Conservation (phyloP, 2,329 filamentous ascomycete species). For the Botryotinia narcissicola region DNA sequence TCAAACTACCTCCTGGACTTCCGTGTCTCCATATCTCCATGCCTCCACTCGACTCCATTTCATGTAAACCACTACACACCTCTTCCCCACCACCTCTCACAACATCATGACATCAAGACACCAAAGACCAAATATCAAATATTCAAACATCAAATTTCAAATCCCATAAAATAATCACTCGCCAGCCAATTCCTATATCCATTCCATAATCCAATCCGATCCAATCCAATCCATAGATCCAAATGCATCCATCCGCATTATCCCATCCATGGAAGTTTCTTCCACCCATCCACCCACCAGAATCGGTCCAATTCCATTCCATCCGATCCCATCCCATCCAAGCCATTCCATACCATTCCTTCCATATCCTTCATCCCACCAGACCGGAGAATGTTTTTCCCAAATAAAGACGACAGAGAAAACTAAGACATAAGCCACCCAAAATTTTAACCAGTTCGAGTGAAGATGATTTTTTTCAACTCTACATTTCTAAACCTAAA, state of each 20-base stretch:
- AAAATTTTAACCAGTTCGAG: neutral
- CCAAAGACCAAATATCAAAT: neutral
- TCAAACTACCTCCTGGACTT: neutral
- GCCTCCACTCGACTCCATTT: neutral
- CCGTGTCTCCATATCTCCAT: neutral
- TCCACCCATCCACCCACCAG: neutral
- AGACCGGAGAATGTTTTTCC: neutral
- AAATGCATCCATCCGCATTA: conserved; percentile 3
- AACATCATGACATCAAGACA: neutral
- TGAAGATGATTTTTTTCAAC: neutral
- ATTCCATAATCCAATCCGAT: neutral
- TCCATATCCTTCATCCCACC: neutral
- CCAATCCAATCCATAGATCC: neutral
- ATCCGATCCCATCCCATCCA: neutral
- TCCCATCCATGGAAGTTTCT: neutral
- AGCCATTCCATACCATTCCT: neutral
- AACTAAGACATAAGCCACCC: neutral
- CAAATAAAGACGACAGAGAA: neutral
- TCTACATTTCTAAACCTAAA: neutral
- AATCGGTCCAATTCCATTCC: neutral
- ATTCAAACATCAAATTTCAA: neutral
- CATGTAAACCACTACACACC: too few species aligned
- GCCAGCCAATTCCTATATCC: neutral
- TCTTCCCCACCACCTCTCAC: too few species aligned
- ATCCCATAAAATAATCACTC: neutral